Conservation (phyloP, 2,329 filamentous ascomycete genomes). For the Trichophyton simii region DNA sequence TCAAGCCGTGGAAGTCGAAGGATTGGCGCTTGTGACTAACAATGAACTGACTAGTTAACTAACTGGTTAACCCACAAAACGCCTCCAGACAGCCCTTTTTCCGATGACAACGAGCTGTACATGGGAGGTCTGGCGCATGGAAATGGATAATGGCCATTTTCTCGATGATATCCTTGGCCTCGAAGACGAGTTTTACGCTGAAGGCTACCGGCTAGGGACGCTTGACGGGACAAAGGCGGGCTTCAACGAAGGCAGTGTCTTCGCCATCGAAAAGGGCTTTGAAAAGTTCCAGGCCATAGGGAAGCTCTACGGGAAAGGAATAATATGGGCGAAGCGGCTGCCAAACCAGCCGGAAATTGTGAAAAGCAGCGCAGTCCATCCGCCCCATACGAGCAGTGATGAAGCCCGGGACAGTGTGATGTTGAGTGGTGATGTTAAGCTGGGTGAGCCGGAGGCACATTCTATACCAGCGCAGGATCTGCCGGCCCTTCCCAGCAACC, state of each 20-base stretch:
- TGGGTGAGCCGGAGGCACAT: not conserved
- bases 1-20: not conserved
- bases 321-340: slow-evolving; percentile 72
- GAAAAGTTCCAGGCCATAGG: slow-evolving; percentile 82
- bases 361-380: not conserved
- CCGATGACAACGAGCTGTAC: not conserved
- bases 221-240: slow-evolving; percentile 66
- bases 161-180: slow-evolving; percentile 48
- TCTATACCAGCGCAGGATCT: not conserved
- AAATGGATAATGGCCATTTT: slow-evolving; percentile 31
- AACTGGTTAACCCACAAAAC: not conserved
- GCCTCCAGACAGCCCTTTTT: not conserved
- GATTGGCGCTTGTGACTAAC: not conserved
- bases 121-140: not conserved
- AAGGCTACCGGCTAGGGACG: slow-evolving; percentile 65
- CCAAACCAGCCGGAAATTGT: slow-evolving; percentile 20
- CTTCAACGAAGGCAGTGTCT: slow-evolving; percentile 73
- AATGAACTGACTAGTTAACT: not conserved
- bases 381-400: not conserved
- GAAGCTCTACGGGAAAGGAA: slow-evolving; percentile 59
- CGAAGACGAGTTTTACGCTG: slow-evolving; percentile 61
- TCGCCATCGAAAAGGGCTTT: slow-evolving; percentile 85
- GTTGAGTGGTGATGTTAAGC: not conserved
- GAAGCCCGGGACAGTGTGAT: not conserved
- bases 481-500: slow-evolving; percentile 13